Evolutionary conservation across 108 stramenopile genomes (phyloP), one percentile per base, ranked within the genome.

Genomic region (Cyclotella cryptica): DNA sequence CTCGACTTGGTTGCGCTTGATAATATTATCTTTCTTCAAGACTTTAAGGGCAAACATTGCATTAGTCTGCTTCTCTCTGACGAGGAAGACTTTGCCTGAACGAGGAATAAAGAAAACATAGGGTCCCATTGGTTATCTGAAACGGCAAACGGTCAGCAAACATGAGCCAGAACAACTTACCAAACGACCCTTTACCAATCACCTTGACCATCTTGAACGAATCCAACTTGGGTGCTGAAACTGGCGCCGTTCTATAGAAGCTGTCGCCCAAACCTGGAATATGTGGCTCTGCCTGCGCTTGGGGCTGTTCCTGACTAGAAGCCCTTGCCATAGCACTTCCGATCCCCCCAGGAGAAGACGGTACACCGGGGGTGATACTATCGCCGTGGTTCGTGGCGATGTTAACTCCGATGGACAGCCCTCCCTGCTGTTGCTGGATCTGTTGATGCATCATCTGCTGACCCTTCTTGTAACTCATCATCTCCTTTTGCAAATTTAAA

Each of bases 1-100:
- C 63, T 98, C 98, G 21, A 99, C 97, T 88, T 98, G 95, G 67
- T 99, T 98, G 15, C 98, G 86, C 74, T 96, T 96, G 79, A 98
- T 95, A 63, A 99, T 96, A 69, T 98, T 97, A 64, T 97, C 97
- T 78, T 99, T 99, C 54, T 88, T 81, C 44, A 98, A 84, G 10
- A 98, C 95, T 77, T 98, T 98, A 71, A 98, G 85, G 12, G 98
- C 98, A 81, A 93, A 97, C 86, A 96, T 91, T 67, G 87, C 72
- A 28, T 84, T 74, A 14, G 93, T 92, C 61, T 86, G 83, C 41
- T 84, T 89, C 81, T 96, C 93, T 53, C 85, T 82, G 11, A 96
- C 97, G 9, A 96, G 85, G 61, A 96, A 96, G 29, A 98, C 97
- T 74, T 93, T 95, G 12, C 93, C 93, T 96, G 72, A 52, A 54